These are phyloP conservation scores for Monilinia aucupariae DNA, from an alignment of 2,329 filamentous ascomycete species.

Conservation along the genomic window DNA sequence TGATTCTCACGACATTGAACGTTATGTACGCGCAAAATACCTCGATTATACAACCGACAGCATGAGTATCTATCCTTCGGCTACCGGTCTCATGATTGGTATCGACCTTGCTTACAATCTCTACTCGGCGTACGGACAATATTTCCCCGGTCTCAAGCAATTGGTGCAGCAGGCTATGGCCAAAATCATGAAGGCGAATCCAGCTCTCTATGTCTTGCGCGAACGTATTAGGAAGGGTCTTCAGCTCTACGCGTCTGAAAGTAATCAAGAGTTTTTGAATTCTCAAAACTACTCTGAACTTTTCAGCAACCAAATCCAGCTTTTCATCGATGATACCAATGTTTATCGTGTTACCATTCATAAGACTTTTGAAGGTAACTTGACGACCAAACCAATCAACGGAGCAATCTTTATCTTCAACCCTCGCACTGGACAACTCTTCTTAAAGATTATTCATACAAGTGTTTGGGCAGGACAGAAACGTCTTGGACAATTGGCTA, in stretches of 20 bases:
- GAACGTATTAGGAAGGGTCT: constrained; percentile 98
- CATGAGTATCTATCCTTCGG: constrained; percentile 96
- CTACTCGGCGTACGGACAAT: constrained; percentile 96
- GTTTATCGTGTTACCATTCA: constrained; percentile 99
- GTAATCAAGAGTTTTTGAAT: constrained; percentile 98
- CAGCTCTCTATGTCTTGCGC: constrained; percentile 88
- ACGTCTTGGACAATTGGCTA: constrained; percentile 94
- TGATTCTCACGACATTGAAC: constrained; percentile 97
- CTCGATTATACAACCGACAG: constrained; percentile 98
- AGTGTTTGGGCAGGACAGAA: constrained; percentile 99
- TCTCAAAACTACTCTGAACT: constrained; percentile 99
- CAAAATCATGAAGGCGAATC: constrained; percentile 99
- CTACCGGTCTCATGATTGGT: constrained; percentile 94
- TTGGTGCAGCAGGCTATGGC: constrained; percentile 97
- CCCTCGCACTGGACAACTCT: constrained; percentile 92
- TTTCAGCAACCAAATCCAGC: constrained; percentile 97
- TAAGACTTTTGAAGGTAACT: constrained; percentile 98
- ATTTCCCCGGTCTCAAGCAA: constrained; percentile 95
- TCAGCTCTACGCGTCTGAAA: constrained; percentile 95
- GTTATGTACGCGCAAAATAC: constrained; percentile 96
- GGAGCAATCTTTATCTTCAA: constrained; percentile 99
- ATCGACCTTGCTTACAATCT: constrained; percentile 97
- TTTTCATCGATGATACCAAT: constrained; percentile 99
- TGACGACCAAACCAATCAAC: constrained; percentile 99
- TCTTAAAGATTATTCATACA: constrained; percentile 99